Conservation (phyloP, 345 rosid species). For the Eucalyptus tenuipes region DNA sequence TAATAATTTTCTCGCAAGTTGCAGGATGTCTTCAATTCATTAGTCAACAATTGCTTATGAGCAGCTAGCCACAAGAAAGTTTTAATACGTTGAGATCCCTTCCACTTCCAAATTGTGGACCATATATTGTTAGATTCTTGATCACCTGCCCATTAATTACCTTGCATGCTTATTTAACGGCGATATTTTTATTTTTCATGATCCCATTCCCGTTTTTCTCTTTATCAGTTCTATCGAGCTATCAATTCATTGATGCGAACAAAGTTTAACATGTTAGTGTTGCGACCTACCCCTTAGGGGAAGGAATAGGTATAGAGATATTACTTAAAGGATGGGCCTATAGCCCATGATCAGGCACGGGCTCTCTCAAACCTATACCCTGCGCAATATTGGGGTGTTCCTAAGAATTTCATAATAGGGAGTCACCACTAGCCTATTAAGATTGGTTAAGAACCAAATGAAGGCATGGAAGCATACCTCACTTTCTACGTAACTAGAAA, state of each 20-base stretch:
- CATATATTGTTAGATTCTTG: too few relatives aligned
- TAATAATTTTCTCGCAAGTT: neutral
- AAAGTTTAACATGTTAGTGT: neutral
- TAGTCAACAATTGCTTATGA: neutral
- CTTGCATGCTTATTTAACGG: neutral
- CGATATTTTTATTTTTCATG: neutral
- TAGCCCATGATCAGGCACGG: rapidly evolving
- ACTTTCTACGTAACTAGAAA: rapidly evolving
- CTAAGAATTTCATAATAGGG: too few relatives aligned
- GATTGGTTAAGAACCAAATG: rapidly evolving
- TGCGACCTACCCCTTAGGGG: too few relatives aligned
- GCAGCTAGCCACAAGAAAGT: neutral
- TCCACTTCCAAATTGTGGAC: neutral
- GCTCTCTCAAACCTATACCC: too few relatives aligned
- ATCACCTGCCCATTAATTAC: neutral
- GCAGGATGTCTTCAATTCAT: neutral
- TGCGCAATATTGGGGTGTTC: rapidly evolving
- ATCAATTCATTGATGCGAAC: neutral
- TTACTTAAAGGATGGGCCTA: too few relatives aligned
- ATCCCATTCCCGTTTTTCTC: neutral
- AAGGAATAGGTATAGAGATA: too few relatives aligned
- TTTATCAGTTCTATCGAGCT: too few relatives aligned
- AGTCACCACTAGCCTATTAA: too few relatives aligned
- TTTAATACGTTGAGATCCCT: neutral
- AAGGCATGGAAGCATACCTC: too few relatives aligned